Conservation (phyloP, 23 red algal genomes). For the Pyropia haitanensis region DNA sequence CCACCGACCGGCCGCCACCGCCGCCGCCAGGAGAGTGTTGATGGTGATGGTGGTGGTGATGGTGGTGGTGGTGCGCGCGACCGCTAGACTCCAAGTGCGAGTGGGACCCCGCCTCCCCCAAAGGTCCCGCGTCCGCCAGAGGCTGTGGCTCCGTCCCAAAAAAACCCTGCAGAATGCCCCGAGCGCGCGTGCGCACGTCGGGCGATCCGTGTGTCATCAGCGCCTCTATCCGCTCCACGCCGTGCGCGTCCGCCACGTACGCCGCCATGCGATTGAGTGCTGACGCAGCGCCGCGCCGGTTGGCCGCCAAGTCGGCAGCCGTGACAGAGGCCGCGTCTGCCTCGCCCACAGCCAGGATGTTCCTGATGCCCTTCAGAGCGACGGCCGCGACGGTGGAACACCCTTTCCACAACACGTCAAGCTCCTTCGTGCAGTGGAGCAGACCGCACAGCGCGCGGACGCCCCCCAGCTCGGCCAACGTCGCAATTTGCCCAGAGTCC, state of each 20-base stretch:
- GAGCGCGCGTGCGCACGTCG: conserved; percentile 62
- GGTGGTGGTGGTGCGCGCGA: neutral
- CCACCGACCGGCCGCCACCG: no score
- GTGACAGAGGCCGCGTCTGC: conserved; percentile 3
- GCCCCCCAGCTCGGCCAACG: conserved; percentile 62
- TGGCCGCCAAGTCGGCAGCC: conserved; percentile 2
- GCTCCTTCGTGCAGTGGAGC: conserved; percentile 66
- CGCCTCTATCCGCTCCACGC: conserved; percentile 87
- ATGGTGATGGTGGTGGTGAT: neutral
- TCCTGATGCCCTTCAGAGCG: conserved; percentile 77
- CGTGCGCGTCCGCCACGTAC: conserved; percentile 70
- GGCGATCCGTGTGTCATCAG: conserved; percentile 37
- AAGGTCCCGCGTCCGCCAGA: conserved; percentile 8
- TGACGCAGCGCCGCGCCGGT: conserved; percentile 7
- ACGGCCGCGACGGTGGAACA: conserved; percentile 84
- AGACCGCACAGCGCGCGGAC: conserved; percentile 73
- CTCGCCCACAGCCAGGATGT: conserved; percentile 75
- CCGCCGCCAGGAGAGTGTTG: neutral
- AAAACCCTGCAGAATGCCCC: conserved; percentile 48
- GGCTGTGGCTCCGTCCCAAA: conserved; percentile 67
- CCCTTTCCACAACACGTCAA: conserved; percentile 96
- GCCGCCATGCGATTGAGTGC: conserved; percentile 63
- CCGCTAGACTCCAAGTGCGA: conserved; percentile 4
- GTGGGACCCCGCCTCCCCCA: conserved; percentile 4
- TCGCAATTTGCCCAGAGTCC: conserved; percentile 52